Percentiles rank a stretch among this genome's conserved stretches.
phyloP scores from a whole-genome alignment of 2,329 filamentous ascomycete genomes.

The Phaeoacremonium minimum region DNA sequence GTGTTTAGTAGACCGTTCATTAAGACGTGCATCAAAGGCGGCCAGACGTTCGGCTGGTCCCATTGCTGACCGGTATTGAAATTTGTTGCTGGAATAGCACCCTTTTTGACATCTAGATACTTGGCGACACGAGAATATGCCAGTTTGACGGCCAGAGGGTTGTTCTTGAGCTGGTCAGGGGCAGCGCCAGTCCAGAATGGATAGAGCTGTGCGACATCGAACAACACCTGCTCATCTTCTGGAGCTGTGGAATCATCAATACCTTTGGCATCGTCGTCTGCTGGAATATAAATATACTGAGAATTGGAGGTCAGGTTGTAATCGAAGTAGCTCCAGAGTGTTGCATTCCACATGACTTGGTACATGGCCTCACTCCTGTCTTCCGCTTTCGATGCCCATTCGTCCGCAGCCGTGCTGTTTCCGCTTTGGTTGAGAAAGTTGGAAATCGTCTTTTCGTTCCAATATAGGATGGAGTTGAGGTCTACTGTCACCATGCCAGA shows the following conservation, averaged over 20 bases:
- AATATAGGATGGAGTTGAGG: slow-evolving; percentile 65
- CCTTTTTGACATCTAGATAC: slow-evolving; percentile 46
- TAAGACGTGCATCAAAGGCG: slow-evolving; percentile 60
- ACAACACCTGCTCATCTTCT: slow-evolving; percentile 50
- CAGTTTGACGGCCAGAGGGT: slow-evolving; percentile 51
- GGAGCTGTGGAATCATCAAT: slow-evolving; percentile 42
- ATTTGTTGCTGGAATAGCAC: slow-evolving; percentile 61
- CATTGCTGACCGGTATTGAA: slow-evolving; percentile 60
- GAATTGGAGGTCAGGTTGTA: slow-evolving; percentile 58
- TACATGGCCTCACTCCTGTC: slow-evolving; percentile 59
- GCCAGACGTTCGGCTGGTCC: slow-evolving; percentile 70
- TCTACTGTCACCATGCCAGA: slow-evolving; percentile 58
- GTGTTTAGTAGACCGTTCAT: slow-evolving; percentile 59
- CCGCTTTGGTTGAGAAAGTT: slow-evolving; percentile 46
- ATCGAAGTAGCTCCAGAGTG: slow-evolving; percentile 62
- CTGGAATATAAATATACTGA: slow-evolving; percentile 50
- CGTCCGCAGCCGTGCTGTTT: slow-evolving; percentile 41
- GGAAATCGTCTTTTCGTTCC: slow-evolving; percentile 57
- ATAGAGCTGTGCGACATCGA: slow-evolving; percentile 58
- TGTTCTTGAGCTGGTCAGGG: slow-evolving; percentile 48
- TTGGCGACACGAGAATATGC: slow-evolving; percentile 49
- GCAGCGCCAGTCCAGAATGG: slow-evolving; percentile 68
- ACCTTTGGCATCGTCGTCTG: slow-evolving; percentile 38
- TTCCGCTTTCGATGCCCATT: slow-evolving; percentile 45
- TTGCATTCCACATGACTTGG: slow-evolving; percentile 60